Evolutionary conservation across 2,329 filamentous ascomycete genomes (phyloP).

Genomic region (Xylariales sp.): DNA sequence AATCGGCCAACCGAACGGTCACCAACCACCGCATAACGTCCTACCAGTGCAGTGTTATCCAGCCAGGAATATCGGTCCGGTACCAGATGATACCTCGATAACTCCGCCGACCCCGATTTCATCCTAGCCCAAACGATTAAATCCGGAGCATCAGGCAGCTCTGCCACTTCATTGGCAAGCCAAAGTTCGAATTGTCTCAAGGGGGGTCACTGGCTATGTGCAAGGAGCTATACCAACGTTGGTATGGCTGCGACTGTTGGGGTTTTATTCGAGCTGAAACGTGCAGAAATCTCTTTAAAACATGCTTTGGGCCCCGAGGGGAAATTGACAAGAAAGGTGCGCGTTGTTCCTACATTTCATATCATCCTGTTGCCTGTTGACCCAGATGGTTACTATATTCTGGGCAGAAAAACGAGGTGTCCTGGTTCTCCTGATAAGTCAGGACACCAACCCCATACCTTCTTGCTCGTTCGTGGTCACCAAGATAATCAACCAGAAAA

Average conservation of each 20-base stretch:
- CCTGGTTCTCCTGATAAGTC: background rate
- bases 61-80: too few species aligned
- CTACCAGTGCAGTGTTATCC: too few species aligned
- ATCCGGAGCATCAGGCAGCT: too few species aligned
- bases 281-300: slow-evolving; percentile 25
- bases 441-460: background rate
- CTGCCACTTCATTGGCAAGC: too few species aligned
- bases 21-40: too few species aligned
- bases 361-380: too few species aligned
- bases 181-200: background rate
- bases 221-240: slow-evolving; percentile 27
- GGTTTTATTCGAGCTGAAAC: slow-evolving; percentile 25
- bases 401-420: too few species aligned
- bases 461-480: background rate
- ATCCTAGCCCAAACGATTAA: too few species aligned
- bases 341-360: background rate
- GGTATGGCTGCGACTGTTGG: slow-evolving; percentile 25
- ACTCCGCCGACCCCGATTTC: too few species aligned
- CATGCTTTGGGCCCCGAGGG: slow-evolving; percentile 25
- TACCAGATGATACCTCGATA: too few species aligned
- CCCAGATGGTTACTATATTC: too few species aligned
- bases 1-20: too few species aligned
- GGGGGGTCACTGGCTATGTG: slow-evolving; percentile 21
- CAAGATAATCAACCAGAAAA: background rate
- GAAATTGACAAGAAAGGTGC: slow-evolving; percentile 23